Base-by-base conservation (phyloP, 192 early-diverging fungal species). In the Rhizophagus prolifer region DNA sequence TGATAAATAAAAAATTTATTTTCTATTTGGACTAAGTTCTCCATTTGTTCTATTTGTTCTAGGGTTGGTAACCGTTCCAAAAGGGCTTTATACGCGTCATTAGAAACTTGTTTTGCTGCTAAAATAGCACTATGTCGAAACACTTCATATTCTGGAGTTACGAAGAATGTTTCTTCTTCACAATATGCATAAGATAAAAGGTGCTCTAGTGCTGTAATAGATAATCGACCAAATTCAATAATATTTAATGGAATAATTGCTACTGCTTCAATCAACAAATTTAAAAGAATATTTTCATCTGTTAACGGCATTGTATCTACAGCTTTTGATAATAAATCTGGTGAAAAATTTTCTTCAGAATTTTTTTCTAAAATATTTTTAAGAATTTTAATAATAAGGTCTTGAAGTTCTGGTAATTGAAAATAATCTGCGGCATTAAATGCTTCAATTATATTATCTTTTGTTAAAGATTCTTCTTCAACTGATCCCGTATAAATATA, bases 391-490 rank as follows among this genome's bases (percentile, higher is more conserved):
- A 74, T n/a, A 12, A 74, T 41, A 23, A 7, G 21, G 19, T 70
- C 59, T 25, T 78, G 68, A 36, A 78, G n/a, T 1, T 58, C 69
- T 8, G 70, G n/a, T 8, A 70, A 19, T 31, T 44, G 5, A 60
- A 78, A 78, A 44, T 61, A 78, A 54, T 78, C 68, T 3, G 77
- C 70, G 2, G 77, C 77, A 34, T 46, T 13, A 58, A 75, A 78
- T 2, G 59, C 1, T 70, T 72, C 54, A 8, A 78, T 10, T 6
- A 72, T 21, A 72, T 68, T 78, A 19, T 68, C 77, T 9, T n/a
- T 47, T n/a, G 69, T 60, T n/a, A 78, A 71, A 21, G 36, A 25
- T 23, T 73, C 77, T 19, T 28, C 34, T 14, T 14, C 13, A 36
- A 78, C 8, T 2, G 3, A n/a, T 13, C 70, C 77, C 9, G 66